phyloP scores from a whole-genome alignment of 306 rosid genomes.

The Fragaria nilgerrensis region DNA sequence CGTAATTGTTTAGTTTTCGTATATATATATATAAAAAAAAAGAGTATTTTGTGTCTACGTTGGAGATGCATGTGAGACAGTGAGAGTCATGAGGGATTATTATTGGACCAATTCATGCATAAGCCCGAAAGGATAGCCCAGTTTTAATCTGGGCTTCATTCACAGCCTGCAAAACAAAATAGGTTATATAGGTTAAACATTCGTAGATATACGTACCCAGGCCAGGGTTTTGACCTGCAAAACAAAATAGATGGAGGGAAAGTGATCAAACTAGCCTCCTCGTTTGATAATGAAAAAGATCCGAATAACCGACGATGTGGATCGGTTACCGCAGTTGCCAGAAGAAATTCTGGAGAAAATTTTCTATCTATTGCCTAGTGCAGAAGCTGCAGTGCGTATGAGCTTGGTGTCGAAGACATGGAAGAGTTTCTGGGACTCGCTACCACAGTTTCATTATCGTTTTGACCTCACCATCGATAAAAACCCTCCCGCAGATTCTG shows the following conservation, averaged over 20 bases:
- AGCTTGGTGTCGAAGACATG: not conserved
- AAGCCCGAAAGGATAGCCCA: no score
- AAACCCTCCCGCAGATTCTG: not conserved
- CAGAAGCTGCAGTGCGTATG: not conserved
- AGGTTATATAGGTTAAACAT: no score
- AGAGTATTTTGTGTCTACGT: no score
- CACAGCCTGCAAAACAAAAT: no score
- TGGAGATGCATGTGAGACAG: no score
- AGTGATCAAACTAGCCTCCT: not conserved
- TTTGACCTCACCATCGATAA: not conserved
- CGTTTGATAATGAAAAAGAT: not conserved
- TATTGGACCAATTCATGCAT: no score
- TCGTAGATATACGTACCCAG: not conserved
- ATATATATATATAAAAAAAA: no score
- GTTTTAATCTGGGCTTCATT: no score
- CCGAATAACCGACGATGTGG: not conserved
- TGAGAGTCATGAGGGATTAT: no score
- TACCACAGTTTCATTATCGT: not conserved
- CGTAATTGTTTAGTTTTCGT: no score
- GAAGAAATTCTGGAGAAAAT: not conserved
- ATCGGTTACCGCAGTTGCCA: not conserved
- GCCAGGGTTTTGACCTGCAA: not conserved
- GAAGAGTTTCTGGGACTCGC: not conserved
- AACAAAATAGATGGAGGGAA: not conserved
- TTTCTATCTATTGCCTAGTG: not conserved